These are phyloP conservation scores for Solanum boliviense DNA, from an alignment of 257 asterid genomes.

Conservation along the genomic window DNA sequence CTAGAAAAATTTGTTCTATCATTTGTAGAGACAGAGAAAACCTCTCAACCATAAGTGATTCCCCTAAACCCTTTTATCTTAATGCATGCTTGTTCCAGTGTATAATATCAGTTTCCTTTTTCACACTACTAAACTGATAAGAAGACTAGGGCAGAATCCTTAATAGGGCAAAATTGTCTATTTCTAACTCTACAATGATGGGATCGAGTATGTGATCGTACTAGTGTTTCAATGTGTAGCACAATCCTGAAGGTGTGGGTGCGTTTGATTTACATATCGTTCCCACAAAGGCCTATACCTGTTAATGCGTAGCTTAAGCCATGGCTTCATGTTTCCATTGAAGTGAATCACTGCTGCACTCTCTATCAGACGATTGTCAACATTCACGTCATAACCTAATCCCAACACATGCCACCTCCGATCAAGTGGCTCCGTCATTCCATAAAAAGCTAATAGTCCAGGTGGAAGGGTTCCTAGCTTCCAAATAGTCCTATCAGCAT, in stretches of 20 bases:
- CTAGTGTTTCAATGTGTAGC: slow-evolving; percentile 34
- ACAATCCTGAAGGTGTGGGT: slow-evolving; percentile 52
- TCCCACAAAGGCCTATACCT: slow-evolving; percentile 81
- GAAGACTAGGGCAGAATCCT: slow-evolving; percentile 8
- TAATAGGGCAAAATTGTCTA: slow-evolving; percentile 45
- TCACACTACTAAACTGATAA: slow-evolving; percentile 2
- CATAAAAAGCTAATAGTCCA: slow-evolving; percentile 71
- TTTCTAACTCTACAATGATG: slow-evolving; percentile 14
- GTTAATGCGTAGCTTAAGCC: slow-evolving; percentile 70
- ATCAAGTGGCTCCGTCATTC: slow-evolving; percentile 75
- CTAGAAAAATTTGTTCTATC: not conserved
- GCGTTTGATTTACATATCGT: slow-evolving; percentile 54
- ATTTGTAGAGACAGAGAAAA: slow-evolving; percentile 3
- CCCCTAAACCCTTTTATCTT: not conserved
- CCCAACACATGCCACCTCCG: slow-evolving; percentile 90
- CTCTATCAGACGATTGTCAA: slow-evolving; percentile 64
- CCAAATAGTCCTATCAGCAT: slow-evolving; percentile 56
- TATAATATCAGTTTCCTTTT: slow-evolving; percentile 3
- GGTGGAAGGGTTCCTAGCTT: slow-evolving; percentile 85
- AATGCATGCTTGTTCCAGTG: slow-evolving; percentile 10
- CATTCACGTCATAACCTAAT: slow-evolving; percentile 58
- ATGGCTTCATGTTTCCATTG: slow-evolving; percentile 89
- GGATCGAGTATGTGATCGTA: slow-evolving; percentile 18
- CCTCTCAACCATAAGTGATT: not conserved
- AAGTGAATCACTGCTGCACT: slow-evolving; percentile 81